Evolutionary conservation across 495 filamentous ascomycete species (phyloP).

Genomic region (Aspergillus nidulans): DNA sequence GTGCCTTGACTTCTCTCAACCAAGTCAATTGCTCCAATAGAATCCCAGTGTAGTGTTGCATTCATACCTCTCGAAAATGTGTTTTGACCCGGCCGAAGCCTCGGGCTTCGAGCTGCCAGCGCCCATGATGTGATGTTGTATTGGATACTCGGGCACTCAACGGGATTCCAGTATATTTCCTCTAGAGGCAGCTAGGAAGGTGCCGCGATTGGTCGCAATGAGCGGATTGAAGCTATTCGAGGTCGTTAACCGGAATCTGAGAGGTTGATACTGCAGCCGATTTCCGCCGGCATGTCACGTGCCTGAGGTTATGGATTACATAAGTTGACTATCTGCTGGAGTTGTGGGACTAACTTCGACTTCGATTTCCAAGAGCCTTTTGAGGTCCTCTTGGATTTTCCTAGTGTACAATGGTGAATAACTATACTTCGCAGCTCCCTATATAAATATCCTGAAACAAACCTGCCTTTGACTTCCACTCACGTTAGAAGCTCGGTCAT

Average conservation of each 20-base stretch:
- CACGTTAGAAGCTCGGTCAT: too few species aligned
- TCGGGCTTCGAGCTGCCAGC: slow-evolving; percentile 50
- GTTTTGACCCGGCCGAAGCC: slow-evolving; percentile 43
- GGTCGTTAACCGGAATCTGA: slow-evolving; percentile 9
- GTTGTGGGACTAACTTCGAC: not conserved
- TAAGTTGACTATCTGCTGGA: not conserved
- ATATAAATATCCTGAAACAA: too few species aligned
- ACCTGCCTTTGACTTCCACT: too few species aligned
- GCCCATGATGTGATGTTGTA: slow-evolving; percentile 37
- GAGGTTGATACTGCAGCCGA: slow-evolving; percentile 21
- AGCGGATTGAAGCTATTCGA: slow-evolving; percentile 12
- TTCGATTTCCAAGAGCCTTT: too few species aligned
- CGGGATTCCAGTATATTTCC: not conserved
- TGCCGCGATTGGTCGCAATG: slow-evolving; percentile 2
- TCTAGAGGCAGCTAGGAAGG: not conserved
- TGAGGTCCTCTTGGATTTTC: too few species aligned
- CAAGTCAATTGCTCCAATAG: not conserved
- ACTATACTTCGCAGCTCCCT: too few species aligned
- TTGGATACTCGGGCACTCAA: not conserved
- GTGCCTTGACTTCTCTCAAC: not conserved
- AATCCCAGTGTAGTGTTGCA: not conserved
- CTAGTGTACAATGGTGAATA: too few species aligned
- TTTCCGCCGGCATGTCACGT: slow-evolving; percentile 26
- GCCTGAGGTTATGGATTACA: slow-evolving; percentile 8
- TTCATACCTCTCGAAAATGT: slow-evolving; percentile 50